Evolutionary conservation across 257 asterid species (phyloP).

Genomic region (Scutellaria galericulata): DNA sequence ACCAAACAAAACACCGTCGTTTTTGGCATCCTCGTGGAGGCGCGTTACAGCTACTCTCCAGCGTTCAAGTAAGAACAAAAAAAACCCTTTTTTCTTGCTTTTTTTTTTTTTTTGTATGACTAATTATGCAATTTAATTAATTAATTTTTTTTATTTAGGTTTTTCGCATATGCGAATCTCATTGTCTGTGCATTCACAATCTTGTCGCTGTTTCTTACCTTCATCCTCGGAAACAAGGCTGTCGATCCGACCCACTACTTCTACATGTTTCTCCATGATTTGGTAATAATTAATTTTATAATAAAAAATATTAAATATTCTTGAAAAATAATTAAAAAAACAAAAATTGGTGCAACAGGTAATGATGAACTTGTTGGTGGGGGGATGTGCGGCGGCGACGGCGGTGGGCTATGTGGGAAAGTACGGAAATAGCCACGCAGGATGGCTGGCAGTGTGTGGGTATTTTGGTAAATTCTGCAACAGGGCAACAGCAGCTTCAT

Average conservation of each 20-base stretch:
- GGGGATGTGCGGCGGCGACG: slow-evolving; percentile 68
- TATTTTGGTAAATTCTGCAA: slow-evolving; percentile 54
- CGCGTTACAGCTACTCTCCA: slow-evolving; percentile 63
- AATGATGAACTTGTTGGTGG: slow-evolving; percentile 48
- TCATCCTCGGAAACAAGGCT: slow-evolving; percentile 40
- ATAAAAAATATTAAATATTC: background rate
- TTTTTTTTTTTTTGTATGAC: too few species aligned
- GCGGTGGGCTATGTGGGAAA: slow-evolving; percentile 66
- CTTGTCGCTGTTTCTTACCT: slow-evolving; percentile 39
- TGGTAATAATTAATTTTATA: slow-evolving; percentile 45
- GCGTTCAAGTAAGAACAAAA: slow-evolving; percentile 53
- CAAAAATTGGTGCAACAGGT: slow-evolving; percentile 35
- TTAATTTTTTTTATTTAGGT: slow-evolving; percentile 41
- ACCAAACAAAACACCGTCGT: slow-evolving; percentile 50
- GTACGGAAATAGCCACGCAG: slow-evolving; percentile 60
- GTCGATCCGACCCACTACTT: slow-evolving; percentile 42
- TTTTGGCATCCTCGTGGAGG: slow-evolving; percentile 50
- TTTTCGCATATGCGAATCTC: slow-evolving; percentile 61
- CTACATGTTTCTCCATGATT: slow-evolving; percentile 65
- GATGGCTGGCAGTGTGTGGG: slow-evolving; percentile 66
- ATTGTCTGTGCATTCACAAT: slow-evolving; percentile 49
- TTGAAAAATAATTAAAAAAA: background rate
- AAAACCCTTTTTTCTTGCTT: background rate
- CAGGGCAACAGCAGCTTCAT: slow-evolving; percentile 40
- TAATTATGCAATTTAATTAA: too few species aligned